A percentile compares a stretch with the other conserved stretches of the same genome.
phyloP scores from a whole-genome alignment of 1,284 basidiomycete genomes.

The Ustilago nuda region DNA sequence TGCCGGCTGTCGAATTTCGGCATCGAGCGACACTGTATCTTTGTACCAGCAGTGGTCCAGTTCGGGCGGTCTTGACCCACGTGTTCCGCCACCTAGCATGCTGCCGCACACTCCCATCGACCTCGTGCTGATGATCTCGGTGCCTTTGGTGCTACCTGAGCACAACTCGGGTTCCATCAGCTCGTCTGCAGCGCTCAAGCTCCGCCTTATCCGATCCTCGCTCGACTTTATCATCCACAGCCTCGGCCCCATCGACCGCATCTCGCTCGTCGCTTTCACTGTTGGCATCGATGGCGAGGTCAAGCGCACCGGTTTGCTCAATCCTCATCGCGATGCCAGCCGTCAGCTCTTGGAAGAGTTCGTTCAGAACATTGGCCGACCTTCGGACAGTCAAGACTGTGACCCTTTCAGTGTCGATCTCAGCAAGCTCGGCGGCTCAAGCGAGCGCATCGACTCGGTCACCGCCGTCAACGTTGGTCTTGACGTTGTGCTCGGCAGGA shows the following conservation, averaged over 20 bases:
- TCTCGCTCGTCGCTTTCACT: constrained; percentile 59
- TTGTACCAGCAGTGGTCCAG: constrained; percentile 59
- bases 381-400: constrained; percentile 48
- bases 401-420: constrained; percentile 62
- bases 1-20: constrained; percentile 18
- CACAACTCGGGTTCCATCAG: constrained; percentile 73
- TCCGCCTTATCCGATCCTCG: constrained; percentile 61
- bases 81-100: constrained; percentile 57
- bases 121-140: constrained; percentile 87
- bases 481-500: constrained; percentile 92
- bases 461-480: constrained; percentile 71
- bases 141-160: constrained; percentile 73
- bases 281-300: constrained; percentile 59
- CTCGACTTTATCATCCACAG: constrained; percentile 61
- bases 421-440: constrained; percentile 53
- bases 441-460: constrained; percentile 60
- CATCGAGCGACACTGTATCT: constrained; percentile 33
- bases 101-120: constrained; percentile 87
- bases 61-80: constrained; percentile 62
- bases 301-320: constrained; percentile 57
- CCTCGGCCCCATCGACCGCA: constrained; percentile 60
- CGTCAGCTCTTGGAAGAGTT: constrained; percentile 51
- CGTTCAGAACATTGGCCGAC: constrained; percentile 56
- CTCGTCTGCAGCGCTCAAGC: constrained; percentile 76
- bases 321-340: constrained; percentile 47